Conservation (phyloP, 352 stramenopile genomes). For the Phytophthora brassicae region DNA sequence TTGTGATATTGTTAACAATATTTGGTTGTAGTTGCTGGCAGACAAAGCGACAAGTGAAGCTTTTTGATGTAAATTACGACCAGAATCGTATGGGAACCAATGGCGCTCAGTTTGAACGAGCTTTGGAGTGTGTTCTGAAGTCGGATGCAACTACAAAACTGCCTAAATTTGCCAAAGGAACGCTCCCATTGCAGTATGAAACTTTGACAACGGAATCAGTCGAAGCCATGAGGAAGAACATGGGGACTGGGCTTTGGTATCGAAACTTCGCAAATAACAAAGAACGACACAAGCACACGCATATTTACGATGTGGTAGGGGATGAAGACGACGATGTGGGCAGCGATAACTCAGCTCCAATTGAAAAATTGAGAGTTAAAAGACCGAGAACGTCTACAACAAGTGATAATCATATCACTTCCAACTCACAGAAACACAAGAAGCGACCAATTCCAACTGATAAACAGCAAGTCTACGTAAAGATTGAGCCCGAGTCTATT, state of each 20-base stretch:
- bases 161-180: constrained; percentile 30
- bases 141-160: constrained; percentile 35
- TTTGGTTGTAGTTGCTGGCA: constrained; percentile 28
- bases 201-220: constrained; percentile 20
- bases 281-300: constrained; percentile 25
- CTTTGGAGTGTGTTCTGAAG: constrained; percentile 21
- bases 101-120: constrained; percentile 31
- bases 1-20: background rate
- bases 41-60: constrained; percentile 23
- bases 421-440: constrained; percentile 6
- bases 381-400: constrained; percentile 2
- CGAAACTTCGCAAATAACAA: constrained; percentile 36
- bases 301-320: constrained; percentile 24
- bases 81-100: constrained; percentile 32
- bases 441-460: constrained; percentile 10
- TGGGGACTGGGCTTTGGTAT: constrained; percentile 30
- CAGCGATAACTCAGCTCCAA: background rate
- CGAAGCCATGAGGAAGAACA: constrained; percentile 17
- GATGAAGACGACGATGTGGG: background rate
- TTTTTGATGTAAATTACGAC: constrained; percentile 29
- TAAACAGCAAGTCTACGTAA: background rate
- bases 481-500: constrained; percentile 17
- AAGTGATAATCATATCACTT: background rate
- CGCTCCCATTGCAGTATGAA: constrained; percentile 31
- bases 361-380: constrained; percentile 15